Evolutionary conservation across 2,329 filamentous ascomycete genomes (phyloP), one percentile per base, ranked within the genome.

Genomic region (Ceratocystis alfenasii): DNA sequence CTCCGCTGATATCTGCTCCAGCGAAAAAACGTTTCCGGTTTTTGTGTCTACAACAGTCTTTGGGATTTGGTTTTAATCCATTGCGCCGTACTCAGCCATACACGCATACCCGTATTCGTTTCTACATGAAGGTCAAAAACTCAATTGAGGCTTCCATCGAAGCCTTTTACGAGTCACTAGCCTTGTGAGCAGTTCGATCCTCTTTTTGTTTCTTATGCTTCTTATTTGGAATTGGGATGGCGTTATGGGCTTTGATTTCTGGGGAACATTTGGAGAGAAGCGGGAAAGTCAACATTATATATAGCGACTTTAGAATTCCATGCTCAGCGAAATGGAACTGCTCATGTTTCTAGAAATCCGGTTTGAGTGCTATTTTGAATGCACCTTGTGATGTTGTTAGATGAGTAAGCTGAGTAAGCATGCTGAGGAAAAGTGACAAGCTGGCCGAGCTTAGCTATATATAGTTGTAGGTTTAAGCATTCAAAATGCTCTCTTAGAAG

Each of bases 171-270:
- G 28, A 15, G 55, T 30, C 15, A n/a, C 8, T 59, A 36, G 5
- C 22, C 25, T 59, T 33, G 8, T 33, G 28, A 36, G 30, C 17
- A 59, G 55, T 30, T 5, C 48, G 12, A 1, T 48, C 53, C 46
- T 45, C 20, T 63, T 30, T 50, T 63, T 63, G 6, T 60, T 64
- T 64, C 33, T 50, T 62, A 8, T 30, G 62, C 25, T 62, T 62
- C 28, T 44, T 53, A 53, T 53, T 41, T 15, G 60, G 33, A 44
- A 62, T 62, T 59, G 22, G 61, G 50, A 28, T 36, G 64, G 57
- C 59, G 59, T 66, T 66, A 17, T 20, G 53, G 50, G 60, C 44
- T 45, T 65, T 60, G 63, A 65, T 30, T 22, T 59, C 50, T 65
- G 59, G 33, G 63, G 41, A 44, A 44, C 30, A 65, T 59, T 33